A percentile compares a stretch with the other conserved stretches of the same genome.
Conservation (phyloP, 108 stramenopile genomes). For the Parietichytrium sp. region DNA sequence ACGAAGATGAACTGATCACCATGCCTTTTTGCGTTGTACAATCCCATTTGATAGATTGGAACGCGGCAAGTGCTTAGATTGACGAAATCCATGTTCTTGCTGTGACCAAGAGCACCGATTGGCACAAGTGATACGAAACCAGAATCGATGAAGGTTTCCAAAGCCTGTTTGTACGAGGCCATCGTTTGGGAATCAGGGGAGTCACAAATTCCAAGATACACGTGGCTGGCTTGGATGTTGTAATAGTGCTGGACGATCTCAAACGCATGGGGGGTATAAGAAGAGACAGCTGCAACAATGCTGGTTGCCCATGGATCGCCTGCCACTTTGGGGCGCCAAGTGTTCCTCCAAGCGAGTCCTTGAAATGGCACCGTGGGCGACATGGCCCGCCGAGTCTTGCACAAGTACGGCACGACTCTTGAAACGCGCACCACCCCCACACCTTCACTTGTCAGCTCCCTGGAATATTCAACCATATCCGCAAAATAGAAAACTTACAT, state of each 20-base stretch:
- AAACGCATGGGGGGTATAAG: neutral
- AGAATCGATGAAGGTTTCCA: neutral
- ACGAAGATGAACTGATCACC: neutral
- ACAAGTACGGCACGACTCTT: too few species aligned
- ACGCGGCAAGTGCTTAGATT: neutral
- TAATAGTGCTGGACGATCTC: neutral
- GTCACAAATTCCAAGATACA: neutral
- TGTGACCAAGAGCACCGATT: neutral
- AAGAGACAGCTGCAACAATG: too few species aligned
- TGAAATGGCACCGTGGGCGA: too few species aligned
- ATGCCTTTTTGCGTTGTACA: slow-evolving; percentile 8
- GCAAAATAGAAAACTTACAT: too few species aligned
- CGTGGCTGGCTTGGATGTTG: neutral
- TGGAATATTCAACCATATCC: too few species aligned
- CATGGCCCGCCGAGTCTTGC: too few species aligned
- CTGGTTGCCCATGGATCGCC: too few species aligned
- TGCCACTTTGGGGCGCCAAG: too few species aligned
- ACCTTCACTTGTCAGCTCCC: too few species aligned
- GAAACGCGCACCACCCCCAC: too few species aligned
- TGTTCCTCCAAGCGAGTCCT: too few species aligned
- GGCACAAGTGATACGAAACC: neutral
- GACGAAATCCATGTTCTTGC: neutral
- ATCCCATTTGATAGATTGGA: neutral
- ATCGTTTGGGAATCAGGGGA: neutral
- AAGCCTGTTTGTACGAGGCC: neutral